Evolutionary conservation across 441 rosid species (phyloP).

Genomic region (Gossypium davidsonii): DNA sequence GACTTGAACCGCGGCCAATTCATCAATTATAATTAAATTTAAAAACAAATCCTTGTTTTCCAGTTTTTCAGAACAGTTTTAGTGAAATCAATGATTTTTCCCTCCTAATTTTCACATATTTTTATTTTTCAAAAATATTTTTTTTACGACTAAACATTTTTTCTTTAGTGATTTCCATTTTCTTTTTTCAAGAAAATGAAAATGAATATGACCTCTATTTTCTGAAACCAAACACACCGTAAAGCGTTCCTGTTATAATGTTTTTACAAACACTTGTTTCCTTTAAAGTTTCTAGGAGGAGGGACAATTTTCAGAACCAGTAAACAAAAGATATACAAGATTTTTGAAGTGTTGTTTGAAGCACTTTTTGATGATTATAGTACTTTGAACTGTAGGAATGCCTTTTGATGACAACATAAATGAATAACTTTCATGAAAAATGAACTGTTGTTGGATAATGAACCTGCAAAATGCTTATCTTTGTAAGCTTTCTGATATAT

Average conservation of each 20-base stretch:
- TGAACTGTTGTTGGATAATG: slow-evolving; percentile 4
- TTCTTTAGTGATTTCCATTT: no score
- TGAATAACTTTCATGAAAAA: neutral
- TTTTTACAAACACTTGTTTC: neutral
- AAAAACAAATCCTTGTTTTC: no score
- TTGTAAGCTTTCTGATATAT: neutral
- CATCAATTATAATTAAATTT: no score
- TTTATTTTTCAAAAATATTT: no score
- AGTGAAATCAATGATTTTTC: no score
- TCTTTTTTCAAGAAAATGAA: no score
- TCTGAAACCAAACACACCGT: no score
- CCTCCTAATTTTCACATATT: no score
- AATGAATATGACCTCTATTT: no score
- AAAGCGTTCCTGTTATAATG: neutral
- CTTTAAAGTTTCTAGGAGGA: neutral
- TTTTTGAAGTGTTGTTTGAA: neutral
- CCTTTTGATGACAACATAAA: neutral
- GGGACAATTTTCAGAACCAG: neutral
- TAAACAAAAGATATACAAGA: neutral
- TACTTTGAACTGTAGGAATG: neutral
- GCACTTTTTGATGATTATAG: neutral
- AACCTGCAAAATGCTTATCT: neutral
- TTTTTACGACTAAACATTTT: no score
- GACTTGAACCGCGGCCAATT: no score
- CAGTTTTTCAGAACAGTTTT: no score